These are phyloP conservation scores for Leccinellum rugosiceps DNA, from an alignment of 768 basidiomycete genomes.

Conservation along the genomic window DNA sequence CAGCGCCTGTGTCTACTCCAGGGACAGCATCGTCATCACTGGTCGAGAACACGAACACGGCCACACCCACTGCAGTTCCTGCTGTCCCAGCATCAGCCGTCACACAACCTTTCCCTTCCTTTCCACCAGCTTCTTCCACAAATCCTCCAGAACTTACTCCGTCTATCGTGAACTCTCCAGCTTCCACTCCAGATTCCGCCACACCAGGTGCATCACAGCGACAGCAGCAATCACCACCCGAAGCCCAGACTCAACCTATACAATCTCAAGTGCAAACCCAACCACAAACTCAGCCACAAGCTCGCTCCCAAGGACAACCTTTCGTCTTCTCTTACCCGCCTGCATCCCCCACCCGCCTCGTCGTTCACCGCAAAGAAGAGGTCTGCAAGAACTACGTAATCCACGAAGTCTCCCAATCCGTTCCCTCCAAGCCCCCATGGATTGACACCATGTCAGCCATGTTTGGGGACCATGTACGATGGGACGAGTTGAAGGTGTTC, in stretches of 20 bases:
- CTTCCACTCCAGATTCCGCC: not conserved
- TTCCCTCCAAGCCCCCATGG: slow-evolving; percentile 54
- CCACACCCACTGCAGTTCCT: not conserved
- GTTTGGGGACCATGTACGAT: slow-evolving; percentile 83
- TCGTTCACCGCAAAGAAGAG: slow-evolving; percentile 42
- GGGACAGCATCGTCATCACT: not conserved
- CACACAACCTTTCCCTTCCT: not conserved
- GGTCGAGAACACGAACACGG: not conserved
- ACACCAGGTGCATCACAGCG: not conserved
- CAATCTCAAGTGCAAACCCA: not conserved
- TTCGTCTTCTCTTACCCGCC: slow-evolving; percentile 9
- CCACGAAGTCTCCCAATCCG: slow-evolving; percentile 53
- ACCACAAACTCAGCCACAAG: not conserved
- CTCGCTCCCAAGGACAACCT: not conserved
- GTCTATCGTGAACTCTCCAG: not conserved
- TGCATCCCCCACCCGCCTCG: slow-evolving; percentile 8
- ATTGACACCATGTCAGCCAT: slow-evolving; percentile 74
- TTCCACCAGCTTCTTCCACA: not conserved
- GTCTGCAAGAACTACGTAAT: slow-evolving; percentile 69
- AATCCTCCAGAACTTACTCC: not conserved
- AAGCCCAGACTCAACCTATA: not conserved
- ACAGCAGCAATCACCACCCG: not conserved
- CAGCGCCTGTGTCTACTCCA: not conserved
- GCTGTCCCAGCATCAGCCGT: not conserved
- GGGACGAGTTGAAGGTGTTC: slow-evolving; percentile 70